A percentile compares a stretch with the other conserved stretches of the same genome.
phyloP scores from a whole-genome alignment of 2,329 filamentous ascomycete genomes.

The Anthostomella pinea region DNA sequence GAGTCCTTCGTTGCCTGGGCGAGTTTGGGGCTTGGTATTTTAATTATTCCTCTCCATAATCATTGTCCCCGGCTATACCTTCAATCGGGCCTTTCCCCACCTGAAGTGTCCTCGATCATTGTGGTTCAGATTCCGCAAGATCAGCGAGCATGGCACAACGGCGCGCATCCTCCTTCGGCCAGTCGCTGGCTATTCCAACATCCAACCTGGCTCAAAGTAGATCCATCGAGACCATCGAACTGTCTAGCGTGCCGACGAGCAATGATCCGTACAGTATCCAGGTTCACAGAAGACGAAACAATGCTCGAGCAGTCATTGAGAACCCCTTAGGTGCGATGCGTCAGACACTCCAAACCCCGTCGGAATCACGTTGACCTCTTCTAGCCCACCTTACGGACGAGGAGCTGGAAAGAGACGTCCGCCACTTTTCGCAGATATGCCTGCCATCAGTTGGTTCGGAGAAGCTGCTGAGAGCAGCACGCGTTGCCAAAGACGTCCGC shows the following conservation, averaged over 20 bases:
- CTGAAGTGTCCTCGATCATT: not conserved
- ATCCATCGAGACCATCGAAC: conserved; percentile 8
- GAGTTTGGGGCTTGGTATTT: too few species aligned
- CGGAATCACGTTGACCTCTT: conserved; percentile 3
- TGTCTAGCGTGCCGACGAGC: conserved; percentile 3
- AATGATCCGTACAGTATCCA: conserved; percentile 21
- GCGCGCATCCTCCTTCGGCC: conserved; percentile 4
- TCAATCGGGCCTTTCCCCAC: not conserved
- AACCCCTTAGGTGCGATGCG: conserved; percentile 32
- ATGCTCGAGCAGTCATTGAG: conserved; percentile 36
- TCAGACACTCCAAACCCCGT: not conserved
- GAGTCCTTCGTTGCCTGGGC: too few species aligned
- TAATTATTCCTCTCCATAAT: too few species aligned
- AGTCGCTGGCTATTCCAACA: not conserved
- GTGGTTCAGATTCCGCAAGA: not conserved
- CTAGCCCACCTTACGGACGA: conserved; percentile 37
- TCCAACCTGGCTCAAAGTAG: conserved; percentile 5
- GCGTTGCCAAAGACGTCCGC: conserved; percentile 39
- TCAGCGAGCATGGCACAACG: conserved; percentile 12
- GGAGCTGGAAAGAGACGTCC: conserved; percentile 36
- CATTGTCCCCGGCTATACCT: too few species aligned
- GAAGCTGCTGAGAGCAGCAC: conserved; percentile 36
- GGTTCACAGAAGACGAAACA: conserved; percentile 28
- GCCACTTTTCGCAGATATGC: conserved; percentile 27
- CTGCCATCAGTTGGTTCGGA: conserved; percentile 30